Evolutionary conservation across 345 rosid species (phyloP), one percentile per base, ranked within the genome.

Genomic region (Boechera retrofracta): DNA sequence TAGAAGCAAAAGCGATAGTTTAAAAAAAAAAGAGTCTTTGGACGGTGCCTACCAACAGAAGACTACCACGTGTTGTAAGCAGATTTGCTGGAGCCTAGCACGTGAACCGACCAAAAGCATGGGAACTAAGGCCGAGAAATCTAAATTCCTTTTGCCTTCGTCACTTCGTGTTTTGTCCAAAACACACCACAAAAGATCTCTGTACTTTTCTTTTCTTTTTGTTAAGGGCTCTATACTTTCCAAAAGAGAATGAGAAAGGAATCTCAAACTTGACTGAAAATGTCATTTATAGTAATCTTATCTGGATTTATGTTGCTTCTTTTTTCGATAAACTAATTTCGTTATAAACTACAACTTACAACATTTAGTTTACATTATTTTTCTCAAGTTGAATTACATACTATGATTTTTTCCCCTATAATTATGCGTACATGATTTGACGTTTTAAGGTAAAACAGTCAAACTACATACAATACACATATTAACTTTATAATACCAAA

Each of bases 141-240:
- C 79, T 70, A 79, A 57, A 74, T 69, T 79, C 82, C 70, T 73
- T 79, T 79, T 72, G 81, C 69, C 77, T 78, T 78, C 64, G 67
- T 65, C 77, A 65, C 62, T 44, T 59, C 16, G 73, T 72, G 63
- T 60, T 59, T 69, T 13, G 63, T 72, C 77, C 73, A 60, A 69
- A 48, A 67, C n/a, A 70, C 76, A 71, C 80, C 57, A 39, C 42
- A 39, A 71, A 48, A 48, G 55, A 7, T 44, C 4, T 15, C 10
- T 64, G 47, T 77, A 36, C 59, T 57, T 77, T 71, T 5, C 33
- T 38, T 38, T 3, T 8, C 6, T 33, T 33, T 3, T 33, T 33
- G 36, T 6, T 33, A 48, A 48, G 61, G 15, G 59, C 6, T 15
- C 10, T 64, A 48, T 77, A 56, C 59, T 64, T 77, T 71, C 62